Conservation (phyloP, 345 rosid genomes). For the Bruguiera sexangula region DNA sequence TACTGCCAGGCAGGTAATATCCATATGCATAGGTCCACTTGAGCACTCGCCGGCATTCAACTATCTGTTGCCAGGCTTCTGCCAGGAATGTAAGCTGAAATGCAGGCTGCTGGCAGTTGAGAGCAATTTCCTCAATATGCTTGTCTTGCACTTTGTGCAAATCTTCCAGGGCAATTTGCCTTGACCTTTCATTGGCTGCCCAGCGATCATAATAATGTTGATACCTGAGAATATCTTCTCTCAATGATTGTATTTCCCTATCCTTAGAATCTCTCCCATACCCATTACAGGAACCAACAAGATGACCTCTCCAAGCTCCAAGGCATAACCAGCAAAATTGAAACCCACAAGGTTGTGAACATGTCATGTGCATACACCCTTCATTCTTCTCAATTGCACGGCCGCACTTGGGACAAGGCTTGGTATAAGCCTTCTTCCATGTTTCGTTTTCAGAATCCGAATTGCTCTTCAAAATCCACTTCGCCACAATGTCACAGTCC, state of each 20-base stretch:
- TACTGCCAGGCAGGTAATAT: conserved; percentile 19
- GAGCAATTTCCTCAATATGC: conserved; percentile 8
- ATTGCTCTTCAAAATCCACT: conserved; percentile 32
- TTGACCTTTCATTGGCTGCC: conserved; percentile 28
- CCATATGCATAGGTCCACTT: conserved; percentile 42
- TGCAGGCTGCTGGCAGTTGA: neutral
- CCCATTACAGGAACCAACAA: neutral
- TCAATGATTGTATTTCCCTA: neutral
- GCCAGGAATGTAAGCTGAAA: conserved; percentile 17
- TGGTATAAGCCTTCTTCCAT: conserved; percentile 23
- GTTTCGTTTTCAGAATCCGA: conserved; percentile 31
- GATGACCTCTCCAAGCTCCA: conserved; percentile 1
- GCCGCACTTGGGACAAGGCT: conserved; percentile 43
- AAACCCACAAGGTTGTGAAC: conserved; percentile 15
- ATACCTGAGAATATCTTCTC: conserved; percentile 17
- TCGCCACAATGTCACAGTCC: conserved; percentile 34
- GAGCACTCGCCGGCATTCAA: conserved; percentile 34
- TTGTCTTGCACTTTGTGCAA: neutral
- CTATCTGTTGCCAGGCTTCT: conserved; percentile 35
- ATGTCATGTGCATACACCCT: conserved; percentile 34
- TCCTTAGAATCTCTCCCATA: neutral
- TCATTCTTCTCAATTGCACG: conserved; percentile 33
- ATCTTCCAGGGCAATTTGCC: conserved; percentile 17
- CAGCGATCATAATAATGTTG: conserved; percentile 37
- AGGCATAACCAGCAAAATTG: conserved; percentile 43